These are phyloP conservation scores for Debaryomyces robertsiae DNA, from an alignment of 1,139 yeast genomes.

Conservation along the genomic window DNA sequence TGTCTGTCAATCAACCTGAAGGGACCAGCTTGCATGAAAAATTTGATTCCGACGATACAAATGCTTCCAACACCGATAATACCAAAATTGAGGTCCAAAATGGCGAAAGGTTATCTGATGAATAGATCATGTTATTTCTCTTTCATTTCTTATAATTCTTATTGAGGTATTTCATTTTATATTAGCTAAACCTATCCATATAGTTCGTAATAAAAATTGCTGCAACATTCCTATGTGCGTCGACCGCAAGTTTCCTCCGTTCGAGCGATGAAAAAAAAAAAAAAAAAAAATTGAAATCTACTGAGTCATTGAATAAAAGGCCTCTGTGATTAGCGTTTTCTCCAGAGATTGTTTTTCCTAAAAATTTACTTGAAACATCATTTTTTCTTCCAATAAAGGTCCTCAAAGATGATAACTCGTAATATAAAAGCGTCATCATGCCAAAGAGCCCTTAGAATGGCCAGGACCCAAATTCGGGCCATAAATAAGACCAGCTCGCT, in stretches of 20 bases:
- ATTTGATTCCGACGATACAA: constrained; percentile 1
- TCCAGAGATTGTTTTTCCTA: neutral
- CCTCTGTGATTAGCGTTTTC: neutral
- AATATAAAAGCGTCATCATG: constrained; percentile 14
- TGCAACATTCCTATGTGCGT: constrained; percentile 1
- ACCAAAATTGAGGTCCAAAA: neutral
- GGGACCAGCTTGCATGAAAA: constrained; percentile 6
- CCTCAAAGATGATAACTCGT: constrained; percentile 9
- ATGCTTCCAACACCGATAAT: neutral
- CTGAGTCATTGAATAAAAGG: constrained; percentile 12
- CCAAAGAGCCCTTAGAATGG: constrained; percentile 16
- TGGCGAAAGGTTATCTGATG: neutral
- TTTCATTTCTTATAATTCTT: neutral
- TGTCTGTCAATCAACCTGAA: constrained; percentile 3
- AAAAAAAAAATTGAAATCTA: neutral
- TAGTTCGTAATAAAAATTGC: neutral
- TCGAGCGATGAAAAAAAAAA: constrained; percentile 13
- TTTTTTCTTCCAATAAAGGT: neutral
- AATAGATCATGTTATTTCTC: neutral
- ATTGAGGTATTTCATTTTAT: neutral
- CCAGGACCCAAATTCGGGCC: constrained; percentile 25
- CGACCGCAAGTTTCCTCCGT: constrained; percentile 8
- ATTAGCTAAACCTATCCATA: no score
- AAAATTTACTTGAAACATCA: neutral
- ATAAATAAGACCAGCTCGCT: constrained; percentile 36